Conservation (phyloP, 208 protist species). For the Leishmania lainsoni region DNA sequence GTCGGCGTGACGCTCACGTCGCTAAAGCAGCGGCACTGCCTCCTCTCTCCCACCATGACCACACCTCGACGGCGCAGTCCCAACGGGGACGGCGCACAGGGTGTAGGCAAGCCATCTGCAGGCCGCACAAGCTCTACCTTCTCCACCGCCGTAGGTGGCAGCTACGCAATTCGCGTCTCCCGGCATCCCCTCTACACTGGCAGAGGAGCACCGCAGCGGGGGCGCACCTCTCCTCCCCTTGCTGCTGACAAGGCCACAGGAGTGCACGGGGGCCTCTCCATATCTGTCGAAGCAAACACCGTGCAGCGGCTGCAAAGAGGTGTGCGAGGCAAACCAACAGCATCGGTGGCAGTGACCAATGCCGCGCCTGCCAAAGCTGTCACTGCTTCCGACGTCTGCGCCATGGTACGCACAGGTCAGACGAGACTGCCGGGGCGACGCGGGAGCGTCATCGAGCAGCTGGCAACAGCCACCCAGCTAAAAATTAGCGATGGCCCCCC, state of each 20-base stretch:
- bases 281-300: conserved; percentile 22
- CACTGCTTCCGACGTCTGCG: background rate
- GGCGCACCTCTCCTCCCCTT: background rate
- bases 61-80: conserved; percentile 1
- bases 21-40: background rate
- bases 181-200: conserved; percentile 31
- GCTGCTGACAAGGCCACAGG: background rate
- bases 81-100: background rate
- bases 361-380: background rate
- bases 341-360: background rate
- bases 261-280: conserved; percentile 9
- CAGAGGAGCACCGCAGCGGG: background rate
- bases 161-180: background rate
- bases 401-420: background rate
- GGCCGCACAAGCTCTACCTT: background rate
- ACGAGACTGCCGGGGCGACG: background rate
- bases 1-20: background rate
- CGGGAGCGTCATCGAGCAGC: conserved; percentile 24
- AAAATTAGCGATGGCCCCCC: background rate
- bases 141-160: background rate
- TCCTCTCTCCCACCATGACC: background rate
- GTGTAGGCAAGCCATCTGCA: conserved; percentile 1
- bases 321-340: background rate
- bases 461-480: conserved; percentile 6
- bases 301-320: conserved; percentile 9